These are phyloP conservation scores for Haberlea rhodopensis DNA, from an alignment of 257 asterid species.

Conservation along the genomic window DNA sequence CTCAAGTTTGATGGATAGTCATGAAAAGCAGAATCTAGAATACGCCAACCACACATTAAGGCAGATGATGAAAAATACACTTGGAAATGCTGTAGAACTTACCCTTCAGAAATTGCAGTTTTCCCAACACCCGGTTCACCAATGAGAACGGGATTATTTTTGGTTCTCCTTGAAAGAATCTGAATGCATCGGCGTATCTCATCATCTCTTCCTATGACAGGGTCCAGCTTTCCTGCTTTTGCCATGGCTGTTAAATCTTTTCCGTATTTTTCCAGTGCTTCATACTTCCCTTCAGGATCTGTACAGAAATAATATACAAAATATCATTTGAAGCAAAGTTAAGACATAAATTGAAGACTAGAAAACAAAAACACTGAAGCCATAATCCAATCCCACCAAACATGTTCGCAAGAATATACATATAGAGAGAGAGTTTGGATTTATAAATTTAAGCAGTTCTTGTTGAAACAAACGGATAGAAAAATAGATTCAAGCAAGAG, in stretches of 20 bases:
- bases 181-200: conserved; percentile 96
- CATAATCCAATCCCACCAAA: too few species aligned
- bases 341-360: too few species aligned
- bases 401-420: too few species aligned
- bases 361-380: not conserved
- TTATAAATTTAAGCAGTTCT: not conserved
- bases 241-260: conserved; percentile 98
- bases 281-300: conserved; percentile 97
- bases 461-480: not conserved
- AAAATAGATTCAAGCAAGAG: not conserved
- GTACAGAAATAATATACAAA: conserved; percentile 16
- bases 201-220: conserved; percentile 97
- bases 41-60: not conserved
- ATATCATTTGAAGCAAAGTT: not conserved
- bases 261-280: conserved; percentile 86
- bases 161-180: conserved; percentile 92
- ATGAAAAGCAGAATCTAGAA: not conserved
- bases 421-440: conserved; percentile 5
- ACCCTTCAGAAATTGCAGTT: conserved; percentile 99
- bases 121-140: conserved; percentile 99
- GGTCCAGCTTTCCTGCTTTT: conserved; percentile 90
- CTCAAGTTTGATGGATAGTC: conserved; percentile 8
- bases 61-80: not conserved
- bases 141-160: conserved; percentile 90
- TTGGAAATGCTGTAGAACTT: conserved; percentile 20